These are phyloP conservation scores for Hymenotorrendiella dingleyae DNA, from an alignment of 2,329 filamentous ascomycete species.

Conservation along the genomic window DNA sequence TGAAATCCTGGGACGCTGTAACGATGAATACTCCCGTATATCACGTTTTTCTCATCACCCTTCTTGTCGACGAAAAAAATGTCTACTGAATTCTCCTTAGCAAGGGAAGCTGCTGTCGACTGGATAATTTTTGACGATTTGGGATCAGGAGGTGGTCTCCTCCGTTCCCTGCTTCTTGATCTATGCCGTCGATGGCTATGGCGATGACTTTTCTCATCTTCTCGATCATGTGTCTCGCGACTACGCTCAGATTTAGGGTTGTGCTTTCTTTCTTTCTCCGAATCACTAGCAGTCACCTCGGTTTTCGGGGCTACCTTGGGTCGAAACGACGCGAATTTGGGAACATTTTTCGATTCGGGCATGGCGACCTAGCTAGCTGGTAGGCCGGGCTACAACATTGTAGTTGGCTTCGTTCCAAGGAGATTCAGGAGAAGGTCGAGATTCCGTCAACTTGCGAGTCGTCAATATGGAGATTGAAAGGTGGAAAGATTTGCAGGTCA, in stretches of 20 bases:
- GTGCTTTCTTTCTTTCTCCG: constrained; percentile 9
- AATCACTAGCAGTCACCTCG: constrained; percentile 1
- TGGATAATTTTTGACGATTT: too few relatives aligned
- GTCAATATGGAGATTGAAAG: too few relatives aligned
- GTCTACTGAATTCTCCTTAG: constrained; percentile 9
- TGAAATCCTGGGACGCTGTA: constrained; percentile 67
- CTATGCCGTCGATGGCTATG: constrained; percentile 9
- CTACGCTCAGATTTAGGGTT: background rate
- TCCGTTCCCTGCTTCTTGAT: constrained; percentile 3
- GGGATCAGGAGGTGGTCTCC: background rate
- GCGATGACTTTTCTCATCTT: constrained; percentile 1
- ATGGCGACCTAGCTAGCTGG: too few relatives aligned
- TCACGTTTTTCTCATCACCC: constrained; percentile 70
- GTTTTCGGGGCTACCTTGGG: constrained; percentile 36
- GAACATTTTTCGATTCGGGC: constrained; percentile 38
- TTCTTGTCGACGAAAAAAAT: constrained; percentile 63
- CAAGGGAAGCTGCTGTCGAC: constrained; percentile 1
- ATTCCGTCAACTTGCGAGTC: too few relatives aligned
- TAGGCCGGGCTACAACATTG: too few relatives aligned
- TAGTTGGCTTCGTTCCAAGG: too few relatives aligned
- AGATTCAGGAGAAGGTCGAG: too few relatives aligned
- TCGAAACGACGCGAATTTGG: constrained; percentile 72
- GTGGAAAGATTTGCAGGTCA: too few relatives aligned
- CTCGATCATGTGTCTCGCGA: constrained; percentile 1
- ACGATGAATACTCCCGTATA: constrained; percentile 68